A percentile compares a stretch with the other conserved stretches of the same genome.
Evolutionary conservation across 345 rosid species (phyloP).

Genomic region (Excoecaria cochinchinensis): DNA sequence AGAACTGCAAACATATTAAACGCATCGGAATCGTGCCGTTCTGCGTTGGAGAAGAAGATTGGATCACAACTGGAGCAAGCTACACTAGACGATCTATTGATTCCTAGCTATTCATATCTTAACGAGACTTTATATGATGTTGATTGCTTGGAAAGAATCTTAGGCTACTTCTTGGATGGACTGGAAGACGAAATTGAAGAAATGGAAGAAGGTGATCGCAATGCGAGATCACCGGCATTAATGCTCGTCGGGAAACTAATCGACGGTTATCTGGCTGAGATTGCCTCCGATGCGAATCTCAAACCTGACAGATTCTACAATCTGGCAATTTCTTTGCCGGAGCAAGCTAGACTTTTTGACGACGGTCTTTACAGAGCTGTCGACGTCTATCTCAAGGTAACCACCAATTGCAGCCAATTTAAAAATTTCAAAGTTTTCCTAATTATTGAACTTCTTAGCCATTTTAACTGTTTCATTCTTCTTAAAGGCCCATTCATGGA

Average conservation of each 20-base stretch:
- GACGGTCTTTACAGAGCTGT: conserved; percentile 99
- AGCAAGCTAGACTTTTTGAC: conserved; percentile 81
- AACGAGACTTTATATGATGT: conserved; percentile 92
- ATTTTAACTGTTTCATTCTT: background rate
- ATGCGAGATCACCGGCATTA: conserved; percentile 47
- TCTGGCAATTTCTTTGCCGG: conserved; percentile 71
- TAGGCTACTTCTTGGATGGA: conserved; percentile 65
- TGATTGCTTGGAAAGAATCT: conserved; percentile 84
- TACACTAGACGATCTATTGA: conserved; percentile 80
- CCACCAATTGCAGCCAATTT: too few relatives aligned
- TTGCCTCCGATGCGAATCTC: conserved; percentile 87
- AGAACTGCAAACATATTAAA: conserved; percentile 79
- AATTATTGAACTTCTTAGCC: background rate
- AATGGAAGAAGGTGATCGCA: conserved; percentile 23
- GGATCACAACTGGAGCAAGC: conserved; percentile 82
- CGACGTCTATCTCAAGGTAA: conserved; percentile 89
- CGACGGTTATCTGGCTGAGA: conserved; percentile 89
- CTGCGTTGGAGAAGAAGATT: conserved; percentile 71
- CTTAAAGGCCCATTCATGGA: conserved; percentile 85
- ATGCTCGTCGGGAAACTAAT: conserved; percentile 88
- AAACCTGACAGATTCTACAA: conserved; percentile 73
- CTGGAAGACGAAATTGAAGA: conserved; percentile 40
- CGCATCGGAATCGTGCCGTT: conserved; percentile 62
- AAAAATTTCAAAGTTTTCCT: background rate
- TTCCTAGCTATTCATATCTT: conserved; percentile 93